Evolutionary conservation across 179 eudicot species (phyloP).

Genomic region (Camellia oleifera): DNA sequence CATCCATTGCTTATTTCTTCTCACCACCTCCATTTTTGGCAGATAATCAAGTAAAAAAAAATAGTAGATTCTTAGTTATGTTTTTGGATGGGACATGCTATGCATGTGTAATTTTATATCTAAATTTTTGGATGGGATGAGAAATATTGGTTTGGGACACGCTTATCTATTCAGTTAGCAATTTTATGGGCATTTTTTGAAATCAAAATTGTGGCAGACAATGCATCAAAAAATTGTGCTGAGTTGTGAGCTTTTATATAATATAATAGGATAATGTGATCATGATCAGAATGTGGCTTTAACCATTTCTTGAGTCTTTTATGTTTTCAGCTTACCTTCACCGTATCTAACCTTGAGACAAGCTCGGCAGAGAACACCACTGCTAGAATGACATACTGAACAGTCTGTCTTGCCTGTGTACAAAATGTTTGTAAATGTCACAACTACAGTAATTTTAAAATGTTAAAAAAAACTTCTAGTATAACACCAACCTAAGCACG

Average conservation of each 20-base stretch:
- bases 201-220: no score
- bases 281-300: no score
- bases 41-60: background rate
- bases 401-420: slow-evolving; percentile 47
- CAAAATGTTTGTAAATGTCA: background rate
- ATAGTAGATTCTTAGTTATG: background rate
- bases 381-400: slow-evolving; percentile 41
- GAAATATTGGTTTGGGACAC: no score
- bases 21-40: slow-evolving; percentile 48
- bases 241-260: no score
- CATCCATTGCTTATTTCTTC: slow-evolving; percentile 40
- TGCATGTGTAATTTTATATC: no score
- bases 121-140: no score
- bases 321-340: slow-evolving; percentile 33
- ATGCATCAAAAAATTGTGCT: no score
- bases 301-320: background rate
- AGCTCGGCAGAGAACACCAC: slow-evolving; percentile 44
- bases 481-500: slow-evolving; percentile 40
- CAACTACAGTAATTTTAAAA: background rate
- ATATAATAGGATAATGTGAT: no score
- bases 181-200: no score
- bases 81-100: background rate
- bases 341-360: slow-evolving; percentile 52
- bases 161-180: no score
- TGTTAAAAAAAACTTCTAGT: background rate